Percentiles rank a stretch among this genome's conserved stretches.
Conservation (phyloP, 306 rosid genomes). For the Gynostemma pentaphyllum region DNA sequence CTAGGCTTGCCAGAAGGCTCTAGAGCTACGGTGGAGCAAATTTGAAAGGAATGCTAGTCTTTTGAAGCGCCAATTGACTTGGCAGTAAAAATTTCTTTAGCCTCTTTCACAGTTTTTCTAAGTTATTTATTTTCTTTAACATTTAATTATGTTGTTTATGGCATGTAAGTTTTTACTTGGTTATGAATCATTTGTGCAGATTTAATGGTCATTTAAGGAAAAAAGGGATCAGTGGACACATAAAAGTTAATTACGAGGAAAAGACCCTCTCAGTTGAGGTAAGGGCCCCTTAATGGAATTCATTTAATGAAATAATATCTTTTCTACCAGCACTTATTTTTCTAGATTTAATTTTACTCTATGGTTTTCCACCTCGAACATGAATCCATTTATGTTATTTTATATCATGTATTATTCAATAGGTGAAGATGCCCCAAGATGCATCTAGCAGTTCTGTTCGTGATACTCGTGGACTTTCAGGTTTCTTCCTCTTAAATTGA, state of each 20-base stretch:
- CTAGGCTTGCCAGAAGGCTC: constrained; percentile 64
- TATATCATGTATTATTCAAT: constrained; percentile 1
- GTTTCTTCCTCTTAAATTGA: constrained; percentile 18
- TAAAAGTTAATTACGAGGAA: constrained; percentile 52
- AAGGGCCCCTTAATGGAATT: constrained; percentile 11
- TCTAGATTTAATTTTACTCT: neutral
- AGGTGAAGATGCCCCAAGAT: constrained; percentile 98
- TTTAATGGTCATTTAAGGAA: constrained; percentile 68
- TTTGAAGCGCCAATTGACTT: constrained; percentile 60
- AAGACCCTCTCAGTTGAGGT: constrained; percentile 78
- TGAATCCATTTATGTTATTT: neutral
- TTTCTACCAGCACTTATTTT: neutral
- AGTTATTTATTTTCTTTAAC: neutral
- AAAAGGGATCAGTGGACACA: constrained; percentile 80
- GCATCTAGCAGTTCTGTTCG: constrained; percentile 64
- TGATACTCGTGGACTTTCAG: constrained; percentile 90
- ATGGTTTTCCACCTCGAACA: neutral
- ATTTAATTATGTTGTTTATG: neutral
- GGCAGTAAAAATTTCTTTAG: constrained; percentile 54
- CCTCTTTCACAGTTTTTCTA: neutral
- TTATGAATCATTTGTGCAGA: constrained; percentile 24
- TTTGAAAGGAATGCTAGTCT: constrained; percentile 46
- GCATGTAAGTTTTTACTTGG: neutral
- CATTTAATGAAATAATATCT: neutral
- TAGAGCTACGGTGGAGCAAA: constrained; percentile 37